A percentile compares a stretch with the other conserved stretches of the same genome.
These are phyloP conservation scores for Aspergillus latus DNA, from an alignment of 2,329 filamentous ascomycete genomes.

Conservation along the genomic window DNA sequence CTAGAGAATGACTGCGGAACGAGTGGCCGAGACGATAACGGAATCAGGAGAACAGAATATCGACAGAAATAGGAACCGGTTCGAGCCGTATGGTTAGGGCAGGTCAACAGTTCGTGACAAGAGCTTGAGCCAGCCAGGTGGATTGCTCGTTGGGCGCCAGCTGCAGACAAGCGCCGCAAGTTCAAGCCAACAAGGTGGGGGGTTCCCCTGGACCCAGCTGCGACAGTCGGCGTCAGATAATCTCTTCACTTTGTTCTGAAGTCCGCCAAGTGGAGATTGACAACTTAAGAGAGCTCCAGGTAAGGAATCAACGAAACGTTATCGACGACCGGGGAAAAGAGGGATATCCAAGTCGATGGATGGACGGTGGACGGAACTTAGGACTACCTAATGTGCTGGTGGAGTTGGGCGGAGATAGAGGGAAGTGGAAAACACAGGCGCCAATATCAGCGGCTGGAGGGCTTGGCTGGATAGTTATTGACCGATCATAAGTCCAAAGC, in stretches of 20 bases:
- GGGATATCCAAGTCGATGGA: not conserved
- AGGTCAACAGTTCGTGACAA: not conserved
- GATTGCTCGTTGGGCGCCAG: constrained; percentile 15
- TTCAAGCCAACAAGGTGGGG: constrained; percentile 17
- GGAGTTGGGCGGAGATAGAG: constrained; percentile 14
- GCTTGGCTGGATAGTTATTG: not conserved
- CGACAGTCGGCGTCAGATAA: constrained; percentile 10
- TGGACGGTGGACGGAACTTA: not conserved
- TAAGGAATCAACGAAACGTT: not conserved
- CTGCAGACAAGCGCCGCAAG: constrained; percentile 15
- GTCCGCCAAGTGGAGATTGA: not conserved
- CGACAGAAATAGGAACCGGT: not conserved
- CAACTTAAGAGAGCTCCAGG: not conserved
- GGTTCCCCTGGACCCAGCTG: constrained; percentile 11
- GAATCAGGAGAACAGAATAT: not conserved
- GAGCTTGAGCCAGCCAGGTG: constrained; percentile 1
- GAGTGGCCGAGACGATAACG: constrained; percentile 3
- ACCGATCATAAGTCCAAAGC: not conserved
- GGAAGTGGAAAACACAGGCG: constrained; percentile 3
- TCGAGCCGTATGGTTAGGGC: not conserved
- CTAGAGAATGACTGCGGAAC: constrained; percentile 3
- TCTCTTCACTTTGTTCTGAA: not conserved
- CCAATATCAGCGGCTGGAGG: not conserved
- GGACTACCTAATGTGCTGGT: constrained; percentile 6
- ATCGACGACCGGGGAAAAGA: not conserved